Base-by-base conservation (phyloP, 116 monocot genomes). In the Cymodocea nodosa region DNA sequence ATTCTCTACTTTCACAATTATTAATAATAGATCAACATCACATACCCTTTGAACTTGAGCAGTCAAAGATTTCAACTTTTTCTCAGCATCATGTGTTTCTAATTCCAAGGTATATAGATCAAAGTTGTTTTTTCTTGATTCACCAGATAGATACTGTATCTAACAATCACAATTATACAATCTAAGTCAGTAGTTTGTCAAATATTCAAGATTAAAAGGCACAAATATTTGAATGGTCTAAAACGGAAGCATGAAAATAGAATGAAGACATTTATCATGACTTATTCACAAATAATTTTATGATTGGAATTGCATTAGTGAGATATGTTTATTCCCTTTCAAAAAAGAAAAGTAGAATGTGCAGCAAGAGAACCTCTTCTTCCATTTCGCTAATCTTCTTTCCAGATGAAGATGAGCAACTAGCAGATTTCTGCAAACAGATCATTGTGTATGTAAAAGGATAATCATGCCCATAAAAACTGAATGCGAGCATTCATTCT, bases 111-210 rank as follows among this genome's bases (percentile, higher is more conserved):
- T 65, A 60, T 85, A 72, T 60, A 87, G 76, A 66, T 81, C 70
- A 52, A 85, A 82, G 61, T 83, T 87, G 50, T 85, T 79, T 62
- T 71, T 75, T 64, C 75, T 78, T 56, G 87, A 81, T 49, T 81
- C 72, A 61, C 76, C 81, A 78, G 76, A 79, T n/a, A 92, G 66
- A n/a, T 77, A 52, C 54, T 44, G 74, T 18, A 92, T 75, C 87
- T 92, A 73, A 34, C 65, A 56, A 44, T 37, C 62, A 20, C 36
- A 53, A 35, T 55, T 36, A 20, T 11, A 36, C 30, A 15, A 2
- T 2, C 30, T 71, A 22, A 51, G 56, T 64, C 64, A 23, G 20
- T 10, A 52, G 2, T 37, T 23, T 1, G 17, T 69, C 4, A 44
- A 19, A 51, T 18, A 40, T 56, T 15, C 35, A 8, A 36, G 35